Evolutionary conservation across 352 stramenopile species (phyloP).

Genomic region (Pythium dissotocum): DNA sequence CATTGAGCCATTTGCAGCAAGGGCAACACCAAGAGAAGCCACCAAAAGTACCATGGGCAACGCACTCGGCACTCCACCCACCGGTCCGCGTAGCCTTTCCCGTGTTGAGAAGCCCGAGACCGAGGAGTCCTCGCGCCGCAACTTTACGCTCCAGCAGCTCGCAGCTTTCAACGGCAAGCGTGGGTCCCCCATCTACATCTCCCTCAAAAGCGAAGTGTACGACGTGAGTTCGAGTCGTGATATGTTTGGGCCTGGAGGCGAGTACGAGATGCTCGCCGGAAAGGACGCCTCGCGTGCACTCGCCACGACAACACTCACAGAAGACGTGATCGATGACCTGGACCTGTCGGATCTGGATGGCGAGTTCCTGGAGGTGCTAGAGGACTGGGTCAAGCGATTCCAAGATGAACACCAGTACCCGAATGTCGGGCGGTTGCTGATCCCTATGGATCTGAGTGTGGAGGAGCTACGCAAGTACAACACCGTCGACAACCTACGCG

Average conservation of each 20-base stretch:
- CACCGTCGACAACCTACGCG: conserved; percentile 54
- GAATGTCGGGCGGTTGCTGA: conserved; percentile 88
- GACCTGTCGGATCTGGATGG: conserved; percentile 47
- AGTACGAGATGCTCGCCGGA: conserved; percentile 87
- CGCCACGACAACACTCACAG: conserved; percentile 84
- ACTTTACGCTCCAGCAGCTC: conserved; percentile 86
- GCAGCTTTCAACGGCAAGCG: conserved; percentile 79
- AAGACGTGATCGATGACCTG: conserved; percentile 58
- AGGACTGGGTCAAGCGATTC: conserved; percentile 89
- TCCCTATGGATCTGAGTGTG: conserved; percentile 45
- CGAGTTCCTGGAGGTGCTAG: conserved; percentile 33
- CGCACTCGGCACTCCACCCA: conserved; percentile 26
- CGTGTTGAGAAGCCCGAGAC: neutral
- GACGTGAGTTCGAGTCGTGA: conserved; percentile 88
- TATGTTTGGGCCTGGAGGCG: conserved; percentile 90
- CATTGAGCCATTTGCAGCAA: neutral
- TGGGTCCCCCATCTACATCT: conserved; percentile 90
- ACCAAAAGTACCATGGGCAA: conserved; percentile 28
- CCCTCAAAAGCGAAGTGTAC: conserved; percentile 91
- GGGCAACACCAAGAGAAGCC: neutral
- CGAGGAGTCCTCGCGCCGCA: conserved; percentile 23
- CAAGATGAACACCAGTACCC: conserved; percentile 86
- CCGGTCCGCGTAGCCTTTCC: conserved; percentile 16
- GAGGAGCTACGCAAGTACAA: conserved; percentile 75
- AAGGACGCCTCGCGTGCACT: conserved; percentile 90